Evolutionary conservation across 768 basidiomycete genomes (phyloP), one percentile per base, ranked within the genome.

Genomic region (Austroboletus festivus): DNA sequence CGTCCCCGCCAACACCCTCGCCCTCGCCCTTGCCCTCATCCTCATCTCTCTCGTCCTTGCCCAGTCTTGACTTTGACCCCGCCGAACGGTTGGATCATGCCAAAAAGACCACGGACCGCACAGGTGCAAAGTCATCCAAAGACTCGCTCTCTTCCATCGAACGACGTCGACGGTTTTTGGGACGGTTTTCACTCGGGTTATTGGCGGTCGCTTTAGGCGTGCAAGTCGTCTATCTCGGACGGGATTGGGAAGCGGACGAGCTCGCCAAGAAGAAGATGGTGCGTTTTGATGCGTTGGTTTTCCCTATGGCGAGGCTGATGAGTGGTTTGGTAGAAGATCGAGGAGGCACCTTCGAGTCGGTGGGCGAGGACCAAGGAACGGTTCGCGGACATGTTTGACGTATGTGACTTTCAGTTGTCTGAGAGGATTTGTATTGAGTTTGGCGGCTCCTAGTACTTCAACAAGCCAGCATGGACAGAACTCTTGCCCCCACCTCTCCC

Each of bases 401-500:
- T 89, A 63, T 40, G 84, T 70, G 22, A 7, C 7, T 42, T 40
- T 21, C 4, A 9, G 22, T 19, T 42, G 21, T 35, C 11, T 4
- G 3, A 23, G 18, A 21, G 19, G 8, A 3, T 9, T 2, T 41
- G 9, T 23, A 15, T 31, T 53, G 20, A 51, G 20, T 26, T 42
- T 26, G 2, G n/a, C n/a, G n/a, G 0, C 28, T 41, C 3, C 10
- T 57, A 96, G 91, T 85, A 83, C 65, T 93, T 98, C 70, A 91
- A 85, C 62, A 89, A 98, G 72, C 96, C 96, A 3, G 81, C 85
- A 39, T 96, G 92, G 89, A 76, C 86, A 23, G 92, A 94, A 63
- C 79, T 99, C 2, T 80, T 99, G 2, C 96, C 95, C 0, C 85
- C 90, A 37, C 86, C 89, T 11, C 75, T 87, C 37, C 89, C 92